phyloP scores from a whole-genome alignment of 768 basidiomycete genomes.

The Russula griseocarnosa region DNA sequence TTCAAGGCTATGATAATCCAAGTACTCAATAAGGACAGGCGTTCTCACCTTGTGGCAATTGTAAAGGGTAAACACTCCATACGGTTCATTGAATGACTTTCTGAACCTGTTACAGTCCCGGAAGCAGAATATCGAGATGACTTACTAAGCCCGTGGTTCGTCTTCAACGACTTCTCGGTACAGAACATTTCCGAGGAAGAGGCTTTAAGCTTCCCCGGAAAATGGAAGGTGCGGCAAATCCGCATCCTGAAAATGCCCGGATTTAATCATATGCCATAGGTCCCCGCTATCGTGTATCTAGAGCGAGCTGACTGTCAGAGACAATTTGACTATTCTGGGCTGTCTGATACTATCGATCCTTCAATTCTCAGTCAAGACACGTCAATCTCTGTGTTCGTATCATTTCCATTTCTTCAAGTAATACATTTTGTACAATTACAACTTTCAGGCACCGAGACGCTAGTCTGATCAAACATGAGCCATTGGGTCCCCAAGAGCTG shows the following conservation, averaged over 20 bases:
- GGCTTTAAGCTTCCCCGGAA: conserved; percentile 79
- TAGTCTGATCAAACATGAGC: conserved; percentile 70
- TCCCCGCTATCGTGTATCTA: conserved; percentile 86
- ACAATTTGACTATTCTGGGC: conserved; percentile 55
- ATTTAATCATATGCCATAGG: conserved; percentile 39
- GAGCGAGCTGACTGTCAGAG: conserved; percentile 65
- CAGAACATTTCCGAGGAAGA: conserved; percentile 79
- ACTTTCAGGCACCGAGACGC: conserved; percentile 66
- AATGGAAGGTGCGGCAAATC: conserved; percentile 73
- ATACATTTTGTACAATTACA: not conserved
- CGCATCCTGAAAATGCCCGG: not conserved
- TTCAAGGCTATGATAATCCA: conserved; percentile 76
- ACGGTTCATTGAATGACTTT: not conserved
- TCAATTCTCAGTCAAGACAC: conserved; percentile 80
- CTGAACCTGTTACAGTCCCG: conserved; percentile 50
- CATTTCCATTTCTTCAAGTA: not conserved
- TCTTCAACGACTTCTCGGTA: conserved; percentile 97
- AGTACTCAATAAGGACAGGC: conserved; percentile 63
- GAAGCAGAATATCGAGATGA: conserved; percentile 46
- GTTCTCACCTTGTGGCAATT: conserved; percentile 83
- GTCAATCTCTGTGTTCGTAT: conserved; percentile 74
- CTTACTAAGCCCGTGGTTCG: conserved; percentile 66
- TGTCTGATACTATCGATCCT: conserved; percentile 66
- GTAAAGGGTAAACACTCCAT: conserved; percentile 58
- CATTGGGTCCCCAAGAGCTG: conserved; percentile 66